Conservation (phyloP, 1,139 yeast genomes). For the Martiniozyma asiatica region DNA sequence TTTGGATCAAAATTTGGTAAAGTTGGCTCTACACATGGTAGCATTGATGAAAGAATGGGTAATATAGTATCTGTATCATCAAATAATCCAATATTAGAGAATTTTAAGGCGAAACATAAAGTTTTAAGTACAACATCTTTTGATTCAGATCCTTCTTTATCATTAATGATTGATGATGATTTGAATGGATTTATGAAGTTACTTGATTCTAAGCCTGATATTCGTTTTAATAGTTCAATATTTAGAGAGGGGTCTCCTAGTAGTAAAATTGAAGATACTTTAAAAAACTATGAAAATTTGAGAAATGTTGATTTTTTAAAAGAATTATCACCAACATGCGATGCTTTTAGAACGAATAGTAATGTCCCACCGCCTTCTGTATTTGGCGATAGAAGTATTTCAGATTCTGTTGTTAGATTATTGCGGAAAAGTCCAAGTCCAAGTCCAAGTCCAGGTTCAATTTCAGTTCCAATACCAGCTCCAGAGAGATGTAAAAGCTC, state of each 20-base stretch:
- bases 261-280: conserved; percentile 14
- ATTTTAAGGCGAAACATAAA: conserved; percentile 13
- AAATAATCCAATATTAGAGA: conserved; percentile 16
- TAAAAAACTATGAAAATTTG: conserved; percentile 19
- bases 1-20: conserved; percentile 35
- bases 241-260: conserved; percentile 1
- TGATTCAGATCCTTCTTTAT: conserved; percentile 21
- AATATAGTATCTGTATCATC: conserved; percentile 9
- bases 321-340: not conserved
- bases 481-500: conserved; percentile 2
- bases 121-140: conserved; percentile 14
- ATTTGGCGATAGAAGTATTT: conserved; percentile 3
- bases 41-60: conserved; percentile 17
- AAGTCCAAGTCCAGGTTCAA: not conserved
- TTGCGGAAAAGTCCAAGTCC: conserved; percentile 3
- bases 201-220: conserved; percentile 57
- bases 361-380: conserved; percentile 9
- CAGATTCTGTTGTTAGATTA: conserved; percentile 4
- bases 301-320: conserved; percentile 19
- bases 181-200: conserved; percentile 69
- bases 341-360: not conserved
- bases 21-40: conserved; percentile 17
- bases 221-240: conserved; percentile 21
- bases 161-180: conserved; percentile 43
- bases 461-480: not conserved